Evolutionary conservation across 2,329 filamentous ascomycete species (phyloP).

Genomic region (Colletotrichum magnum): DNA sequence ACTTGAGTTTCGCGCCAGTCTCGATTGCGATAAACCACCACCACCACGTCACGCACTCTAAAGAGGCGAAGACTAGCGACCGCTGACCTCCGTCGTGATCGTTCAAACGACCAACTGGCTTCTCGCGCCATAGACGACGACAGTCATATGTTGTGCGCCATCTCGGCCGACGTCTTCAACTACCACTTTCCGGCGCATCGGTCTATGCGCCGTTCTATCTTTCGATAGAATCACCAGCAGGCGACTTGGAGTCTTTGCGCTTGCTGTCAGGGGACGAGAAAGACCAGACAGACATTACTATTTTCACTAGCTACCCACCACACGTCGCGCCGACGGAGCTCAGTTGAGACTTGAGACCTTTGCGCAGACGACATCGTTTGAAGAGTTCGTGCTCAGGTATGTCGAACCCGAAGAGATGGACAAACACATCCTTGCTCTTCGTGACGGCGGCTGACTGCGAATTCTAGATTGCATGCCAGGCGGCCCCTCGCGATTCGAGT

Average conservation of each 20-base stretch:
- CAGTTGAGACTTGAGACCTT: neutral
- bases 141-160: slow-evolving; percentile 34
- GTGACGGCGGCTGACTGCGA: slow-evolving; percentile 19
- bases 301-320: slow-evolving; percentile 16
- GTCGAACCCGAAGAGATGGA: neutral
- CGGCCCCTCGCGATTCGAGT: slow-evolving; percentile 21
- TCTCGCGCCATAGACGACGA: slow-evolving; percentile 4
- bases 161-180: slow-evolving; percentile 37
- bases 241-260: slow-evolving; percentile 79
- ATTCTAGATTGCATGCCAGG: slow-evolving; percentile 34
- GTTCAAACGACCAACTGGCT: slow-evolving; percentile 2
- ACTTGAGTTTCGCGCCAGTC: slow-evolving; percentile 16
- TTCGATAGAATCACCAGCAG: slow-evolving; percentile 62
- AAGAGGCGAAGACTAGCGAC: slow-evolving; percentile 7
- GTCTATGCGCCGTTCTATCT: slow-evolving; percentile 58
- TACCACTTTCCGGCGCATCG: slow-evolving; percentile 51
- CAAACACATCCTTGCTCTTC: neutral
- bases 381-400: slow-evolving; percentile 27
- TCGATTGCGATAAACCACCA: neutral
- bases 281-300: slow-evolving; percentile 59
- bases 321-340: slow-evolving; percentile 2
- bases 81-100: neutral
- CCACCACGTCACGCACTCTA: slow-evolving; percentile 18
- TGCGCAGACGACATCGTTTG: slow-evolving; percentile 6
- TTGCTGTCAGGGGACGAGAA: slow-evolving; percentile 71